Base-by-base conservation (phyloP, 768 basidiomycete species). In the Panellus pusillus region DNA sequence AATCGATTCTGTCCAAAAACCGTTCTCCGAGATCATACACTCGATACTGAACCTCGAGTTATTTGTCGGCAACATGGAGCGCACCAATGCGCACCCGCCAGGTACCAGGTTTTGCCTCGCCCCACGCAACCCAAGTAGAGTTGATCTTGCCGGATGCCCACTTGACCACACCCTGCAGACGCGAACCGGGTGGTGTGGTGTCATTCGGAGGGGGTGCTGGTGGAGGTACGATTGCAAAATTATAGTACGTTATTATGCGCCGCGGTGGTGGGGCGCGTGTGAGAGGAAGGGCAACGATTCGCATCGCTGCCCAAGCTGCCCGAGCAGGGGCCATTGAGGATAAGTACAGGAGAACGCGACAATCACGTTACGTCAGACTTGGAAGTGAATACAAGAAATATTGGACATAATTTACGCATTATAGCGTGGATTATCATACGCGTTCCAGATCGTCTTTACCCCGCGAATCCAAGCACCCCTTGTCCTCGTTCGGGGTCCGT, bases 401-500 rank as follows among this genome's bases (percentile, higher is more conserved):
- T 6, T 24, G 24, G 49, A n/a, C 37, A 40, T 56, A 56, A 24
- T 36, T 14, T 56, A 56, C 5, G 27, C 12, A 61, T 58, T 61
- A 61, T 19, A 31, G 41, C 45, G 51, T 35, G 52, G 37, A 54
- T 49, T 54, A 51, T 50, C 6, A 32, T 50, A 44, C 44, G 38
- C 35, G 11, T 20, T 12, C 0, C 20, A 27, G 9, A 4, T 13
- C 18, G 32, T 4, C 17, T 24, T 49, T 48, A 63, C 39, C 44
- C 57, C n/a, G 45, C 61, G 50, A 75, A 74, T 9, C 66, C 64
- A 43, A 76, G 62, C 14, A 67, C 70, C 4, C 73, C 75, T 63
- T 86, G 85, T 12, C 81, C 81, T n/a, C 89, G 79, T 59, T 89
- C 86, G 0, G 89, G 89, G 64, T 91, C 89, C 12, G 73, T 76